These are phyloP conservation scores for Hemisphaericaspora lyxosophila DNA, from an alignment of 1,139 yeast genomes.

Conservation along the genomic window DNA sequence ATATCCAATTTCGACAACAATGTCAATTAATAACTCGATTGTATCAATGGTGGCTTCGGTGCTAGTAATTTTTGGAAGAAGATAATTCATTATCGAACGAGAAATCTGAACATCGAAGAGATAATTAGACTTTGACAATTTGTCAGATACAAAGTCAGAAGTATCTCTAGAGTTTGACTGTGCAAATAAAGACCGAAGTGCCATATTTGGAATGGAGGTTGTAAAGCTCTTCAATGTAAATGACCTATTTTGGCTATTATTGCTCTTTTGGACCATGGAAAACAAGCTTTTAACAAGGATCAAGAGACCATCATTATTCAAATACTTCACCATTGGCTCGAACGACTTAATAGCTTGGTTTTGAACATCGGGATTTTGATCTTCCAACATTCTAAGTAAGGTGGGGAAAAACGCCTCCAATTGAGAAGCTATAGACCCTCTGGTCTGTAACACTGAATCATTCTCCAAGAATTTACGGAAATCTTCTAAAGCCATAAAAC, in stretches of 20 bases:
- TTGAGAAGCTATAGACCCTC: slow-evolving; percentile 12
- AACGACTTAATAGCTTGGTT: slow-evolving; percentile 70
- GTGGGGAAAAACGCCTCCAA: slow-evolving; percentile 47
- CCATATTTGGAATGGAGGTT: slow-evolving; percentile 70
- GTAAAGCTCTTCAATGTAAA: slow-evolving; percentile 40
- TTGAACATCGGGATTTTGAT: slow-evolving; percentile 74
- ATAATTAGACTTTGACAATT: slow-evolving; percentile 16
- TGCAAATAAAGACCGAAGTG: slow-evolving; percentile 57
- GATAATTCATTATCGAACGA: slow-evolving; percentile 22
- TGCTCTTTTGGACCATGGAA: slow-evolving; percentile 17
- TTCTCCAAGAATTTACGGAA: slow-evolving; percentile 47
- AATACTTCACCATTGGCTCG: slow-evolving; percentile 35
- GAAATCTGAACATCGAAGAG: slow-evolving; percentile 15
- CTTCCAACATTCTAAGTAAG: slow-evolving; percentile 56
- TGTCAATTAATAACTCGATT: slow-evolving; percentile 63
- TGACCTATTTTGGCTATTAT: slow-evolving; percentile 21
- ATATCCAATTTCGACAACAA: slow-evolving; percentile 55
- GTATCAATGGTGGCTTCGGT: slow-evolving; percentile 51
- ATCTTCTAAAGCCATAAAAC: slow-evolving; percentile 87
- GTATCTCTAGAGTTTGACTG: slow-evolving; percentile 15
- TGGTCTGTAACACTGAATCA: slow-evolving; percentile 19
- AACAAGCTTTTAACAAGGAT: slow-evolving; percentile 28
- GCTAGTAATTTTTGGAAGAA: slow-evolving; percentile 21
- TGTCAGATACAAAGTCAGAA: slow-evolving; percentile 23
- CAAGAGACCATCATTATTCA: slow-evolving; percentile 25